Base-by-base conservation (phyloP, 441 rosid genomes). In the Jatropha multifida region DNA sequence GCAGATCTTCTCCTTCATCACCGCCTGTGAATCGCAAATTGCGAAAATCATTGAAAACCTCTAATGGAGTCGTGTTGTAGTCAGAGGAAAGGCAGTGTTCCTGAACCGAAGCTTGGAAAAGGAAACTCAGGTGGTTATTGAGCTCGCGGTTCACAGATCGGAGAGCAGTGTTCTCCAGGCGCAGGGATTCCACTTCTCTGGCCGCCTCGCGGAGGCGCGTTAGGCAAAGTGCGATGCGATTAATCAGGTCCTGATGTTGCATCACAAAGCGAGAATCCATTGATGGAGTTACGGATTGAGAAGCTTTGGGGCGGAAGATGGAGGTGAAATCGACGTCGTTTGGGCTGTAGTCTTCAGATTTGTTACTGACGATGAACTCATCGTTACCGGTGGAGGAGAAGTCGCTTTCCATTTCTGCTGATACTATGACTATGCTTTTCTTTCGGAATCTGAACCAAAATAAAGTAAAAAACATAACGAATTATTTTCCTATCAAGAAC, bases 181-280 rank as follows among this genome's bases (percentile, higher is more conserved):
- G 88, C 64, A 89, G 86, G 38, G 81, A 55, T 41, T 88, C 86
- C 7, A 82, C 79, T 75, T 89, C 93, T 49, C 60, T 81, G 1
- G 83, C 69, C 3, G 81, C 84, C 49, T 84, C 85, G 51, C 86
- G 86, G 69, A 89, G 85, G 74, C 84, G 85, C 69, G 82, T 73
- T 79, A 85, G 83, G 77, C 89, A 88, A 54, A 86, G 81, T 5
- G 66, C 85, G 79, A 80, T 88, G 76, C 87, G 86, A 71, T 85
- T 86, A 42, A 83, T 69, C 78, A 83, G 80, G 66, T 89, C 88
- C 77, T 88, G 91, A 17, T 85, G 79, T 37, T 84, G 85, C 83
- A 80, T 76, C 11, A 78, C 72, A 62, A 83, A 66, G 64, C 83
- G 82, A 40, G 87, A 81, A 54, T 76, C 81, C 12, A 62, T 13